Percentiles rank a stretch among this genome's conserved stretches.
phyloP scores from a whole-genome alignment of 2,329 filamentous ascomycete genomes.

The Lasiodiplodia sp. region DNA sequence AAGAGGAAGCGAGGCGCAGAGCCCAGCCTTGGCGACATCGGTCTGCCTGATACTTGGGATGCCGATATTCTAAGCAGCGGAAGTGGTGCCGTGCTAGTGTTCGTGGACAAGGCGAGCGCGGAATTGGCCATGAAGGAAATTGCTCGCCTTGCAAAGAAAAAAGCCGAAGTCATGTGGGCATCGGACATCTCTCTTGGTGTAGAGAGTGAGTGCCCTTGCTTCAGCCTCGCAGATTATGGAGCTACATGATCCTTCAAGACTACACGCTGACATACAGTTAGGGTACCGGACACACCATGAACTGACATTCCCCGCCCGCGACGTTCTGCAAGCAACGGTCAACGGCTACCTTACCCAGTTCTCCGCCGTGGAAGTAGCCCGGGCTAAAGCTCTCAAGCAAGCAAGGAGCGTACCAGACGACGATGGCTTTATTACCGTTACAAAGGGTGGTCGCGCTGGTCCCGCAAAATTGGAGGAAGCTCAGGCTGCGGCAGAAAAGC shows the following conservation, averaged over 20 bases:
- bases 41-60: conserved; percentile 76
- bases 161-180: conserved; percentile 73
- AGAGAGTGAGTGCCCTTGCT: conserved; percentile 53
- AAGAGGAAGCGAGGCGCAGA: conserved; percentile 63
- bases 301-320: conserved; percentile 73
- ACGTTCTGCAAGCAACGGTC: conserved; percentile 73
- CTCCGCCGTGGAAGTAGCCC: conserved; percentile 69
- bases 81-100: conserved; percentile 78
- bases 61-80: conserved; percentile 75
- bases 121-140: conserved; percentile 79
- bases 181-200: conserved; percentile 57
- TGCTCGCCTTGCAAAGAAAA: conserved; percentile 64
- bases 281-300: conserved; percentile 70
- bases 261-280: conserved; percentile 39
- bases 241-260: neutral
- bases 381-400: conserved; percentile 67
- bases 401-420: conserved; percentile 84
- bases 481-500: conserved; percentile 67
- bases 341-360: conserved; percentile 90
- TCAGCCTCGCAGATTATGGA: neutral
- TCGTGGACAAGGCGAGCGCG: conserved; percentile 83
- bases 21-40: conserved; percentile 47
- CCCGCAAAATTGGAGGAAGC: conserved; percentile 77
- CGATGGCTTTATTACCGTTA: conserved; percentile 94
- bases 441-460: conserved; percentile 75